Percentiles rank a stretch among this genome's conserved stretches.
Conservation (phyloP, 176 grass and related monocot genomes). For the Lolium perenne region DNA sequence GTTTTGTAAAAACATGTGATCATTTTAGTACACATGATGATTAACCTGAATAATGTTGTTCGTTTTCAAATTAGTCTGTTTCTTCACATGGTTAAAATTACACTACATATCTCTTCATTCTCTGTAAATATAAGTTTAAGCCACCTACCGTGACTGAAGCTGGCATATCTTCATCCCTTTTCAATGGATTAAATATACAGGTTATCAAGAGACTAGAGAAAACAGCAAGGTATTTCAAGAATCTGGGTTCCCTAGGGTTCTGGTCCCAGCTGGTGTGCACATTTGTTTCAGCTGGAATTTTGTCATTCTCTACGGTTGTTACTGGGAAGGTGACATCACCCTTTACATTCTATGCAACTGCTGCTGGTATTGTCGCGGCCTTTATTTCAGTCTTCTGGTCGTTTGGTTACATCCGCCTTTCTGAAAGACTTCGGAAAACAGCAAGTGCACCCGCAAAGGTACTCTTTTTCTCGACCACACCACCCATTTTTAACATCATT, state of each 20-base stretch:
- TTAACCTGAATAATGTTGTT: background rate
- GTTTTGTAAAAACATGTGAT: background rate
- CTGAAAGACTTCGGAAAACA: conserved; percentile 80
- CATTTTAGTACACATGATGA: background rate
- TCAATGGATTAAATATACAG: conserved; percentile 47
- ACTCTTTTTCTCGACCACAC: background rate
- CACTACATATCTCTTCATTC: background rate
- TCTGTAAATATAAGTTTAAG: background rate
- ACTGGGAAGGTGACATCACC: conserved; percentile 77
- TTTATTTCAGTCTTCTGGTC: conserved; percentile 99
- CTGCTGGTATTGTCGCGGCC: conserved; percentile 73
- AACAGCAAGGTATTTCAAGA: conserved; percentile 92
- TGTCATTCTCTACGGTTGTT: conserved; percentile 86
- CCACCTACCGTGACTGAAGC: background rate
- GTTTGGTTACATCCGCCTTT: conserved; percentile 90
- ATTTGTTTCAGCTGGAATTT: conserved; percentile 81
- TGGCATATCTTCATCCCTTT: background rate
- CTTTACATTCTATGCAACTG: conserved; percentile 87
- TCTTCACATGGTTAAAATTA: conserved; percentile 2
- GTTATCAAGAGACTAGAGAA: conserved; percentile 86
- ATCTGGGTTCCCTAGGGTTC: conserved; percentile 82
- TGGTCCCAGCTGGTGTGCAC: conserved; percentile 92
- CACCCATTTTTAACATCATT: background rate
- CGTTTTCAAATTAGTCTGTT: conserved; percentile 1
- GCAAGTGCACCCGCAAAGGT: conserved; percentile 93